Conservation (phyloP, 139 green algal species). For the Closterium sp. region DNA sequence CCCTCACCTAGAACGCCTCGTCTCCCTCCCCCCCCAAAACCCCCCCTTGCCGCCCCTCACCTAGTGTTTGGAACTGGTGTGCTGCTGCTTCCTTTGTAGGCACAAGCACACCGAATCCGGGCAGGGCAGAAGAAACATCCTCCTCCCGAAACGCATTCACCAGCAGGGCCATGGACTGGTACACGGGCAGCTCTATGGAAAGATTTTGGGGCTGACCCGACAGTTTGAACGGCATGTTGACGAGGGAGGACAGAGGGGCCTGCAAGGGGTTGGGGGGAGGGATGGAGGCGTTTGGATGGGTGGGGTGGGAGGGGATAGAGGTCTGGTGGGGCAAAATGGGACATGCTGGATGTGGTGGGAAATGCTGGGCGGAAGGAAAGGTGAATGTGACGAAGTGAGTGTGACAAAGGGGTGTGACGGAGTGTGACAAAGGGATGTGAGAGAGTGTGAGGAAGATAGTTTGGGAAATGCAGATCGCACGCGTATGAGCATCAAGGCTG, state of each 20-base stretch:
- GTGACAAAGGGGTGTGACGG: background rate
- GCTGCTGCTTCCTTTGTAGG: conserved; percentile 36
- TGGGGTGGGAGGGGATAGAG: background rate
- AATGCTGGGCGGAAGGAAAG: background rate
- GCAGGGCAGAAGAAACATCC: conserved; percentile 27
- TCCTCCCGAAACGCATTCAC: conserved; percentile 34
- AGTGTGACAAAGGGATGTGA: background rate
- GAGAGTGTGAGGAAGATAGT: no score
- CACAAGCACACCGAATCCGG: conserved; percentile 50
- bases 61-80: conserved; percentile 6
- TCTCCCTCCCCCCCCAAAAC: background rate
- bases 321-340: background rate
- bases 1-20: no score
- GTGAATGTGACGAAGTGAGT: no score
- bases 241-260: background rate
- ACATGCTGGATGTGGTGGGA: background rate
- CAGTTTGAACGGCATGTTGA: background rate
- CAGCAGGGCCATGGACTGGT: conserved; percentile 42
- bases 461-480: no score
- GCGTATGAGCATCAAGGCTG: no score
- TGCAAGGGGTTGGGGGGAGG: background rate
- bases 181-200: background rate
- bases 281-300: background rate
- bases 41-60: background rate
- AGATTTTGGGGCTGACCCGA: background rate